These are phyloP conservation scores for Aspergillus sclerotiicarbonarius DNA, from an alignment of 495 filamentous ascomycete species.

Conservation along the genomic window DNA sequence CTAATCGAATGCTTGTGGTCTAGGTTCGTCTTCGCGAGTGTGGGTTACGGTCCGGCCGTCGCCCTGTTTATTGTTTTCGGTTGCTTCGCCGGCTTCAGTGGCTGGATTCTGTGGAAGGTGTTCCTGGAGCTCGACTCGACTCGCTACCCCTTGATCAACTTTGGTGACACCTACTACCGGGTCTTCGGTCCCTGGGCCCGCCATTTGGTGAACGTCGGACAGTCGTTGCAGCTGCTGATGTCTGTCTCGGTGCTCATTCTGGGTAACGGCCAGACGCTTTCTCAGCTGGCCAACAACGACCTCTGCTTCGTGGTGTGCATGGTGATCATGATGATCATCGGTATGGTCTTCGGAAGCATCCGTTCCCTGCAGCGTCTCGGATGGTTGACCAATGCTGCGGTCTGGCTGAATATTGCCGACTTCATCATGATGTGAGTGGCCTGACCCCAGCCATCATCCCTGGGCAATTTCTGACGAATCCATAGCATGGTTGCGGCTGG, in stretches of 20 bases:
- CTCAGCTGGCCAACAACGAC: not conserved
- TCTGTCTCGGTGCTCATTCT: not conserved
- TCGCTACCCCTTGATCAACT: not conserved
- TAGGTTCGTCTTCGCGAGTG: not conserved
- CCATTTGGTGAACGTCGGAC: not conserved
- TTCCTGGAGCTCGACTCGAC: not conserved
- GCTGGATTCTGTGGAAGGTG: not conserved
- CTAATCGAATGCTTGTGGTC: not conserved
- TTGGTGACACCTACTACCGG: not conserved
- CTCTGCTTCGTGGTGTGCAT: not conserved
- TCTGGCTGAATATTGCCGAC: not conserved
- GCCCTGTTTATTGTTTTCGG: not conserved
- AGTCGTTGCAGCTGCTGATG: slow-evolving; percentile 2
- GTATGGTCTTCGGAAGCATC: not conserved
- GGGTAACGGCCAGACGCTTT: not conserved
- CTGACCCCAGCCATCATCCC: not conserved
- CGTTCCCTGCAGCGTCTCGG: slow-evolving; percentile 1
- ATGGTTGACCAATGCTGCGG: not conserved
- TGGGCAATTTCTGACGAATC: not conserved
- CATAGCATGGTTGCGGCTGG: not conserved
- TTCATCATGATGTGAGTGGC: not conserved
- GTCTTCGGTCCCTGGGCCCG: not conserved
- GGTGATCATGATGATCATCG: slow-evolving; percentile 1
- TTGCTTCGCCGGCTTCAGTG: not conserved
- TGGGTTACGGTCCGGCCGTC: not conserved